These are phyloP conservation scores for Populus trichocarpa DNA, from an alignment of 441 rosid species.

Conservation along the genomic window DNA sequence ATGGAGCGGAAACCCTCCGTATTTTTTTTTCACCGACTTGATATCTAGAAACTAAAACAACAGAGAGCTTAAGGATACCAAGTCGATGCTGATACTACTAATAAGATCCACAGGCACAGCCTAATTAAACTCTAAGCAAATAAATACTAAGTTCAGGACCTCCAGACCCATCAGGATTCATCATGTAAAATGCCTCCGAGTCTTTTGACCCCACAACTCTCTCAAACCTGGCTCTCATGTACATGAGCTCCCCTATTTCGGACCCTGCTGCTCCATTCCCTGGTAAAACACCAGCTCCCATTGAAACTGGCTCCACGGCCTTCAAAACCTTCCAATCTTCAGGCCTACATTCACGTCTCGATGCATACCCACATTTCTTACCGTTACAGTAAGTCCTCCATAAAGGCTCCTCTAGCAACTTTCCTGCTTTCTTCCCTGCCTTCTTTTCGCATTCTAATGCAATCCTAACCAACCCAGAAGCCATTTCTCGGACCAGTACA, in stretches of 20 bases:
- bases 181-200: slow-evolving; percentile 96
- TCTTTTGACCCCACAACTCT: slow-evolving; percentile 89
- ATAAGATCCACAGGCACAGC: not conserved
- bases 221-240: slow-evolving; percentile 94
- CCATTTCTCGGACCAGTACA: slow-evolving; percentile 80
- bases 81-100: not conserved
- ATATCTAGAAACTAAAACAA: not conserved
- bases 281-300: slow-evolving; percentile 97
- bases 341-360: slow-evolving; percentile 62
- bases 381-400: slow-evolving; percentile 98
- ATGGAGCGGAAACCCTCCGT: not conserved
- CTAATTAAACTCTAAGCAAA: slow-evolving; percentile 65
- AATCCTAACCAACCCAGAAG: slow-evolving; percentile 87
- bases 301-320: slow-evolving; percentile 81
- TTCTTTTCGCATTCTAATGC: slow-evolving; percentile 81
- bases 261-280: slow-evolving; percentile 32
- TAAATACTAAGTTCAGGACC: slow-evolving; percentile 95
- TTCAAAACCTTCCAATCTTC: slow-evolving; percentile 70
- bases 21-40: not conserved
- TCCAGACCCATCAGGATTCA: slow-evolving; percentile 94
- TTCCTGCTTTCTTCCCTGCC: slow-evolving; percentile 35
- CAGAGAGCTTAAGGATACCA: not conserved
- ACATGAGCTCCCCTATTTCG: slow-evolving; percentile 69
- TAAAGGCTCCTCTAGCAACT: slow-evolving; percentile 70
- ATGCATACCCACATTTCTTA: slow-evolving; percentile 77